These are phyloP conservation scores for Malbranchea zuffiana DNA, from an alignment of 2,329 filamentous ascomycete species.

Conservation along the genomic window DNA sequence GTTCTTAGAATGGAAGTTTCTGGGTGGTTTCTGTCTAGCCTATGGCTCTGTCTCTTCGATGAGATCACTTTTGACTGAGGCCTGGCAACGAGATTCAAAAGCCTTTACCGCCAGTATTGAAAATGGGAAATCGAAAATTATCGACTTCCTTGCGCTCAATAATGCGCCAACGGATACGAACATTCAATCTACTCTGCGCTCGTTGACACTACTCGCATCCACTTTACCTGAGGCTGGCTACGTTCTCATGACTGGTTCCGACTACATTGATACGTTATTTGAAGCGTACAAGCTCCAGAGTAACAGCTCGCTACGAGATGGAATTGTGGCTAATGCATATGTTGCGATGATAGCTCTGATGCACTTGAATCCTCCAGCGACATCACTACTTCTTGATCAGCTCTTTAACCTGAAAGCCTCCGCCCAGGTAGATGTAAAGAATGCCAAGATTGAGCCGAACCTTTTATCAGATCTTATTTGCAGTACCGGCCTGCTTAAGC, in stretches of 20 bases:
- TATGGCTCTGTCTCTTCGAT: conserved; percentile 55
- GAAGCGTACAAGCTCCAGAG: conserved; percentile 45
- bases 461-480: conserved; percentile 75
- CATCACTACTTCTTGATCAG: conserved; percentile 68
- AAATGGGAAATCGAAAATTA: conserved; percentile 26
- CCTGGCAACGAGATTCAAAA: conserved; percentile 32
- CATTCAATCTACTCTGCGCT: conserved; percentile 23
- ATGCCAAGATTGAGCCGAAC: conserved; percentile 38
- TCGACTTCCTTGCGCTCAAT: conserved; percentile 21
- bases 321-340: conserved; percentile 62
- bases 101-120: conserved; percentile 28
- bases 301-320: conserved; percentile 51
- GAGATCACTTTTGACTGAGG: conserved; percentile 41
- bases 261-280: conserved; percentile 67
- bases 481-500: conserved; percentile 58
- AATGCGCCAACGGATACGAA: conserved; percentile 13
- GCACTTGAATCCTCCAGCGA: conserved; percentile 55
- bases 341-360: conserved; percentile 62
- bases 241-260: conserved; percentile 70
- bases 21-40: conserved; percentile 55
- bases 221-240: conserved; percentile 37
- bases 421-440: conserved; percentile 49
- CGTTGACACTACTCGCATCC: conserved; percentile 32
- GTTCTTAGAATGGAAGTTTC: conserved; percentile 54
- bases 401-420: conserved; percentile 67